phyloP scores from a whole-genome alignment of 2,329 filamentous ascomycete genomes.

The Tolypocladium album region DNA sequence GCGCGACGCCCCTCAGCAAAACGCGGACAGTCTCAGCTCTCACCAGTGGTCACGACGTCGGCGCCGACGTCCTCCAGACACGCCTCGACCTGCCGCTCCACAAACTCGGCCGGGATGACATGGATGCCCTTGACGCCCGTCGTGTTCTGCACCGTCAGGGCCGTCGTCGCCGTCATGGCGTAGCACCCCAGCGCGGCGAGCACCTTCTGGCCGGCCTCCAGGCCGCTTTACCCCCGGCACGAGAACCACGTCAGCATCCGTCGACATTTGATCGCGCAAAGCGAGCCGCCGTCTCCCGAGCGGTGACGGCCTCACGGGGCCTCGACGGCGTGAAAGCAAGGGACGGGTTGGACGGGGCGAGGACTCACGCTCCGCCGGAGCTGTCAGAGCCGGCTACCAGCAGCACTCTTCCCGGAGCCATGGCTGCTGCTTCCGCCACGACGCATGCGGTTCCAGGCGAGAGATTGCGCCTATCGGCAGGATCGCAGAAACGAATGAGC shows the following conservation, averaged over 20 bases:
- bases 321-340: background rate
- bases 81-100: constrained; percentile 75
- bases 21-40: constrained; percentile 14
- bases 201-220: constrained; percentile 94
- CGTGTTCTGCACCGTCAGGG: constrained; percentile 94
- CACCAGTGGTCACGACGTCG: constrained; percentile 88
- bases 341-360: background rate
- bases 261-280: background rate
- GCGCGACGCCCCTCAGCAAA: background rate
- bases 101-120: constrained; percentile 64
- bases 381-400: constrained; percentile 84
- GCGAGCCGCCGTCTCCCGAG: background rate
- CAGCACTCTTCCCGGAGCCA: constrained; percentile 47
- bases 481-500: too few relatives aligned
- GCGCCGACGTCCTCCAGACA: constrained; percentile 75
- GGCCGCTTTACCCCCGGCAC: constrained; percentile 46
- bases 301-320: background rate
- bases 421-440: constrained; percentile 8
- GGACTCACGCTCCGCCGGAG: constrained; percentile 70
- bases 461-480: background rate
- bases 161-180: constrained; percentile 91
- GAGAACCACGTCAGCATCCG: background rate
- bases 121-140: constrained; percentile 74
- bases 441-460: background rate
- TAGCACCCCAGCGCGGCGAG: constrained; percentile 88